These are phyloP conservation scores for Limnanthes douglasii DNA, from an alignment of 345 rosid species.

Conservation along the genomic window DNA sequence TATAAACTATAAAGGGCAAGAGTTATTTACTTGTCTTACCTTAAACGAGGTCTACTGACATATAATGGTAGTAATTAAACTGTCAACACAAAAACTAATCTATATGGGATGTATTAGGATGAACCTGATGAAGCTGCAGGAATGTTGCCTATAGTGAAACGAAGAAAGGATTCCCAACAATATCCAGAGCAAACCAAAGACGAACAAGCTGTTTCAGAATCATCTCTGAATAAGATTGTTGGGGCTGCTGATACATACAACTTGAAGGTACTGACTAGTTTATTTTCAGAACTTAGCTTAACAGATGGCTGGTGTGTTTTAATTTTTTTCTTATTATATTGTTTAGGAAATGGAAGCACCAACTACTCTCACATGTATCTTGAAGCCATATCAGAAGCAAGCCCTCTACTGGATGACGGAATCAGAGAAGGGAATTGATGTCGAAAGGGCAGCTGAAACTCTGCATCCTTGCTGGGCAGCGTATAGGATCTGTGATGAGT, in stretches of 20 bases:
- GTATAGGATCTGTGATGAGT: slow-evolving; percentile 49
- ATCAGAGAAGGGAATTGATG: slow-evolving; percentile 40
- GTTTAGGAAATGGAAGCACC: slow-evolving; percentile 61
- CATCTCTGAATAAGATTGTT: slow-evolving; percentile 35
- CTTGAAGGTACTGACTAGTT: slow-evolving; percentile 23
- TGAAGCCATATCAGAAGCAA: slow-evolving; percentile 60
- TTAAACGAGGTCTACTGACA: background rate
- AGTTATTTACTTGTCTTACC: background rate
- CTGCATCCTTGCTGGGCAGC: slow-evolving; percentile 66
- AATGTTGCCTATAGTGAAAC: slow-evolving; percentile 20
- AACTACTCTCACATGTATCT: slow-evolving; percentile 24
- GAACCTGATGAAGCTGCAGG: slow-evolving; percentile 18
- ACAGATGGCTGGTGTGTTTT: background rate
- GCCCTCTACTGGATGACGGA: slow-evolving; percentile 60
- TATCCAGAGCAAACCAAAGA: slow-evolving; percentile 23
- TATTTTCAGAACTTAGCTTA: too few species aligned
- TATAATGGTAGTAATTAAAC: background rate
- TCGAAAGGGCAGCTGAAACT: slow-evolving; percentile 37
- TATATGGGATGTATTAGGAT: slow-evolving; percentile 12
- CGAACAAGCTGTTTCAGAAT: slow-evolving; percentile 33
- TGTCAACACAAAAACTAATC: too few species aligned
- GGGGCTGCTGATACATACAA: slow-evolving; percentile 38
- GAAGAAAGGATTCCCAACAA: slow-evolving; percentile 25
- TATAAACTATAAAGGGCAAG: background rate
- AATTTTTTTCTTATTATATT: slow-evolving; percentile 1